These are phyloP conservation scores for Ogataea parapolymorpha DNA, from an alignment of 805 yeast genomes.

Conservation along the genomic window DNA sequence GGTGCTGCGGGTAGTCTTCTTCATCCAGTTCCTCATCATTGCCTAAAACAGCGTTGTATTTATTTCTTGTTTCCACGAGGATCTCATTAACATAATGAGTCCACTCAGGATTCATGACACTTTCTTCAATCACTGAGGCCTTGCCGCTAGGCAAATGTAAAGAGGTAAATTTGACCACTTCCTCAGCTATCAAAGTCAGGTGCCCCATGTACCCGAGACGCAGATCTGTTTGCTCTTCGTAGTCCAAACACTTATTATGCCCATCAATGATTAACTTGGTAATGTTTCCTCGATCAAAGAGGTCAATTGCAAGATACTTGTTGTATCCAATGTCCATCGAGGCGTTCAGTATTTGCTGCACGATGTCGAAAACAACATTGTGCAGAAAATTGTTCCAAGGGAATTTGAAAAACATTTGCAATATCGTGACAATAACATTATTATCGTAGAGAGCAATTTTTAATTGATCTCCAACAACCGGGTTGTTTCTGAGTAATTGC, in stretches of 20 bases:
- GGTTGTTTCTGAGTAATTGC: slow-evolving; percentile 44
- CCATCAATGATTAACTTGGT: slow-evolving; percentile 58
- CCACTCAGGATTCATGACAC: slow-evolving; percentile 63
- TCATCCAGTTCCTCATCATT: slow-evolving; percentile 37
- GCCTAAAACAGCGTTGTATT: slow-evolving; percentile 91
- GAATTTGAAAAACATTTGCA: slow-evolving; percentile 65
- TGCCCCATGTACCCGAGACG: slow-evolving; percentile 98
- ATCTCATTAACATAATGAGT: slow-evolving; percentile 76
- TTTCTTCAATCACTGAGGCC: slow-evolving; percentile 49
- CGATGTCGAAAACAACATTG: slow-evolving; percentile 93
- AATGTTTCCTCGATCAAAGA: slow-evolving; percentile 62
- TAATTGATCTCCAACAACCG: slow-evolving; percentile 76
- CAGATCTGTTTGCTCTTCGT: slow-evolving; percentile 57
- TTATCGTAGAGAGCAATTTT: slow-evolving; percentile 80
- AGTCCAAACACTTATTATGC: slow-evolving; percentile 53
- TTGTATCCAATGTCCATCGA: slow-evolving; percentile 77
- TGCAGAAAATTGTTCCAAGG: slow-evolving; percentile 98
- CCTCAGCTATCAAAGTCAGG: slow-evolving; percentile 88
- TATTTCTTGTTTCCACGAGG: slow-evolving; percentile 84
- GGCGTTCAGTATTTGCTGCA: slow-evolving; percentile 92
- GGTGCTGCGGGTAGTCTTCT: slow-evolving; percentile 31
- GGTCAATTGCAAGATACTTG: slow-evolving; percentile 67
- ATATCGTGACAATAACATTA: slow-evolving; percentile 61
- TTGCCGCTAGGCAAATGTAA: slow-evolving; percentile 40
- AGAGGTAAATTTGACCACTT: slow-evolving; percentile 75